Evolutionary conservation across 2,329 filamentous ascomycete genomes (phyloP).

Genomic region (Cordyceps militaris): DNA sequence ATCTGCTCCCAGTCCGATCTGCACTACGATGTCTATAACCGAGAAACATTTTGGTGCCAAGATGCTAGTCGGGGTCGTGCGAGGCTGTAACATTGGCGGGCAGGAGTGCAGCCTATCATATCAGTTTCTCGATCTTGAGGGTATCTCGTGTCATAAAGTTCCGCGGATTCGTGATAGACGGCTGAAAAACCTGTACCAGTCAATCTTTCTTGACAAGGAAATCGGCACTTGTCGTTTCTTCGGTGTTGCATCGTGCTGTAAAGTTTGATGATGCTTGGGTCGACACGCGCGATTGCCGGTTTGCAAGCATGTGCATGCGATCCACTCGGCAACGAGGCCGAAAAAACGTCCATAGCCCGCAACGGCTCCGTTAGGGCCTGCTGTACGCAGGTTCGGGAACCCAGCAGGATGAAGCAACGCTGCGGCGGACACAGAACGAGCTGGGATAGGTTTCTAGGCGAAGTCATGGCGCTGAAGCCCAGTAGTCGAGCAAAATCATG

Average conservation of each 20-base stretch:
- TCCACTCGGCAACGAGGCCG: constrained; percentile 8
- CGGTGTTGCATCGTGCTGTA: not conserved
- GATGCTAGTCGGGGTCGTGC: too few species aligned
- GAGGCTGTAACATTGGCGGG: too few species aligned
- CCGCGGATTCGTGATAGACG: too few species aligned
- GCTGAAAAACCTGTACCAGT: too few species aligned
- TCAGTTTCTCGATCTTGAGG: too few species aligned
- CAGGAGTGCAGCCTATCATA: too few species aligned
- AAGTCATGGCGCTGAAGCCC: not conserved
- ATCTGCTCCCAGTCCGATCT: too few species aligned
- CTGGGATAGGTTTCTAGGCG: not conserved
- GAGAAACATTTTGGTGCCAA: too few species aligned
- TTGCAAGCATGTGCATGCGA: not conserved
- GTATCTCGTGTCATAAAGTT: too few species aligned
- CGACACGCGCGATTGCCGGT: not conserved
- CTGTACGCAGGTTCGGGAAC: not conserved
- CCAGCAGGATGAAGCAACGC: not conserved
- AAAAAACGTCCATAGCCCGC: not conserved
- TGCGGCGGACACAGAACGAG: not conserved
- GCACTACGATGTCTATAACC: too few species aligned
- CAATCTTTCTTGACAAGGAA: not conserved
- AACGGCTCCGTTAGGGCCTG: not conserved
- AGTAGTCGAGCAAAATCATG: not conserved
- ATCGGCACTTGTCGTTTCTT: not conserved
- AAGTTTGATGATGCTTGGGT: not conserved